Base-by-base conservation (phyloP, 495 filamentous ascomycete genomes). In the Immersiella caudata region DNA sequence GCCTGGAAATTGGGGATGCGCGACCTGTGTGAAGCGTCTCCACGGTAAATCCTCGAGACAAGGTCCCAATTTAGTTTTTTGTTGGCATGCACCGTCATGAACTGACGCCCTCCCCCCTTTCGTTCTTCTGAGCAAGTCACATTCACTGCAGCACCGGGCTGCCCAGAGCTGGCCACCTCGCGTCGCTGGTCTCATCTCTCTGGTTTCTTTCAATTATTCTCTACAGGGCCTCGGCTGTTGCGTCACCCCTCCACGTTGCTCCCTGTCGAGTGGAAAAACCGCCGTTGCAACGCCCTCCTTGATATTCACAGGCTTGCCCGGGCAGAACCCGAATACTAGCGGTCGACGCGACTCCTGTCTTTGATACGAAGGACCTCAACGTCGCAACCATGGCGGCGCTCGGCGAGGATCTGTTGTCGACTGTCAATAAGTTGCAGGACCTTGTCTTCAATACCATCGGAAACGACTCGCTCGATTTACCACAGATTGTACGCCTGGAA, bases 391-490 rank as follows among this genome's bases (percentile, higher is more conserved):
- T 87, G 85, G 82, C 85, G 60, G 79, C 85, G 66, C 87, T 97
- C 62, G 95, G 95, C 73, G 95, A 99, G 74, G 93, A 97, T 77
- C 82, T 99, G 76, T 85, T 99, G 75, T 86, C 86, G 64, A 94
- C 91, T 59, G 95, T 98, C 76, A 98, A 99, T 81, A 94, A 94
- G 82, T 85, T 99, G 68, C 96, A 99, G 75, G 95, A 99, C 80
- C 80, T 99, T 74, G 95, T 99, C 66, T 98, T 99, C 82, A 98
- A 99, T 82, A 99, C 96, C 61, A 99, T 99, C 76, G 96, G 95
- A 76, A 97, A 95, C 81, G 95, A 99, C 76, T 97, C 94, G 40
- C 87, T 99, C 63, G 95, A 99, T 80, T 80, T 99, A 50, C 95
- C 95, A 62, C 95, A 99, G 79, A 99, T 99, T 82, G 95, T 98